Conservation (phyloP, 163 green algal species). For the Coccomyxa subellipsoidea region DNA sequence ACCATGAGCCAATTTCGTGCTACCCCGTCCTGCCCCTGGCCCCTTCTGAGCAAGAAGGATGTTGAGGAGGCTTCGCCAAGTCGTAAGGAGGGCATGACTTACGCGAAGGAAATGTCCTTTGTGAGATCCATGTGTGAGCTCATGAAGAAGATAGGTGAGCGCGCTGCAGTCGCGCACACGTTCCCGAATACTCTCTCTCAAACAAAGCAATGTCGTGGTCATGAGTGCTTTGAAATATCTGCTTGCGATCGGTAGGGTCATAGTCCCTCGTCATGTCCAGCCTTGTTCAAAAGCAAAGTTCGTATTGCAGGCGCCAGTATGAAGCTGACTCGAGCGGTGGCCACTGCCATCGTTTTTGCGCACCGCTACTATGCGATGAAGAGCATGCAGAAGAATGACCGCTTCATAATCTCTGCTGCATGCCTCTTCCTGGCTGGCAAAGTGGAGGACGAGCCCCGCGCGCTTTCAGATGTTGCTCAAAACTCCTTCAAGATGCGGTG, state of each 20-base stretch:
- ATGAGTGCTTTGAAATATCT: too few species aligned
- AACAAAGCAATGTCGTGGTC: too few species aligned
- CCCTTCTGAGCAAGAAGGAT: not conserved
- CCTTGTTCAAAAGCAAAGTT: too few species aligned
- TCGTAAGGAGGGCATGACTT: not conserved
- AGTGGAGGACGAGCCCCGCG: not conserved
- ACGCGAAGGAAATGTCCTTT: not conserved
- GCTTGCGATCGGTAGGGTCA: too few species aligned
- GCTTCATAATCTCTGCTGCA: not conserved
- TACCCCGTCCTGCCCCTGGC: not conserved
- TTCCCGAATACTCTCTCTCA: too few species aligned
- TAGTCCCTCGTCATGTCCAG: too few species aligned
- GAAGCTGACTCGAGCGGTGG: not conserved
- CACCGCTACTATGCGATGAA: constrained; percentile 9
- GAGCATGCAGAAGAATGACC: constrained; percentile 7
- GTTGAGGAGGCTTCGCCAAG: not conserved
- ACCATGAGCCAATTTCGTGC: not conserved
- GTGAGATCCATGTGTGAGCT: not conserved
- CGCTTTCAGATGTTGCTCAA: not conserved
- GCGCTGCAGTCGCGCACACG: too few species aligned
- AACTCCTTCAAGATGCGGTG: not conserved
- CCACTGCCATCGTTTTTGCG: constrained; percentile 7
- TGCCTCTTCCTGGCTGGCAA: constrained; percentile 8
- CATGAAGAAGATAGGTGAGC: not conserved
- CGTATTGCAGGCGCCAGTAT: not conserved